These are phyloP conservation scores for Fusarium redolens DNA, from an alignment of 2,329 filamentous ascomycete species.

Conservation along the genomic window DNA sequence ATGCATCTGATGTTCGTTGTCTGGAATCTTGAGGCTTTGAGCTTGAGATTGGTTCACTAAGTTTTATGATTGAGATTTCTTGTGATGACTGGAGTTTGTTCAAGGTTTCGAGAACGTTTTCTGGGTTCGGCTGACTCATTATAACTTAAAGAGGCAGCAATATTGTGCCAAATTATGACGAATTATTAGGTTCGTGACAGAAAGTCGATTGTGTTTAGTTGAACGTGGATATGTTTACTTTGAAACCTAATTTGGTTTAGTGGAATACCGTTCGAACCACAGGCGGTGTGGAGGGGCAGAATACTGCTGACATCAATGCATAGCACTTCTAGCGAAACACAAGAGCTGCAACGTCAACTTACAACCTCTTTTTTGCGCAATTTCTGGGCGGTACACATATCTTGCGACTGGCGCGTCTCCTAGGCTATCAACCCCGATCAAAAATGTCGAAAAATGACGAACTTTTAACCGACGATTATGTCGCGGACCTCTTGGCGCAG, in stretches of 20 bases:
- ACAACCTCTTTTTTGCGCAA: slow-evolving; percentile 13
- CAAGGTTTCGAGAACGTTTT: slow-evolving; percentile 61
- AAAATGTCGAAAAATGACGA: slow-evolving; percentile 59
- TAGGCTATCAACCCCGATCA: background rate
- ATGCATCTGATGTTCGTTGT: slow-evolving; percentile 78
- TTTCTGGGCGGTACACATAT: background rate
- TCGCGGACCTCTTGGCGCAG: slow-evolving; percentile 80
- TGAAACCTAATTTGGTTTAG: slow-evolving; percentile 48
- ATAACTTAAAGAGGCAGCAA: background rate
- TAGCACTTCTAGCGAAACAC: background rate
- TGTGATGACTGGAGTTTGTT: slow-evolving; percentile 65
- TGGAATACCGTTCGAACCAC: background rate
- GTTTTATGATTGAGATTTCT: slow-evolving; percentile 78
- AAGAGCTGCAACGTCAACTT: slow-evolving; percentile 2
- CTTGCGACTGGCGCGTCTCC: background rate
- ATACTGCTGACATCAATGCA: slow-evolving; percentile 28
- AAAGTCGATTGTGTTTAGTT: slow-evolving; percentile 5
- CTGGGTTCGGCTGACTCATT: slow-evolving; percentile 50
- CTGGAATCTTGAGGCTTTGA: slow-evolving; percentile 53
- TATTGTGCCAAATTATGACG: background rate
- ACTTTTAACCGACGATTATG: slow-evolving; percentile 79
- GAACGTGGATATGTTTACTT: slow-evolving; percentile 54
- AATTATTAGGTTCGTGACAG: background rate
- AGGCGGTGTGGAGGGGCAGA: slow-evolving; percentile 41
- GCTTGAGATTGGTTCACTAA: slow-evolving; percentile 78